A percentile compares a stretch with the other conserved stretches of the same genome.
Conservation (phyloP, 192 early-diverging fungal genomes). For the Podochytrium sp. region DNA sequence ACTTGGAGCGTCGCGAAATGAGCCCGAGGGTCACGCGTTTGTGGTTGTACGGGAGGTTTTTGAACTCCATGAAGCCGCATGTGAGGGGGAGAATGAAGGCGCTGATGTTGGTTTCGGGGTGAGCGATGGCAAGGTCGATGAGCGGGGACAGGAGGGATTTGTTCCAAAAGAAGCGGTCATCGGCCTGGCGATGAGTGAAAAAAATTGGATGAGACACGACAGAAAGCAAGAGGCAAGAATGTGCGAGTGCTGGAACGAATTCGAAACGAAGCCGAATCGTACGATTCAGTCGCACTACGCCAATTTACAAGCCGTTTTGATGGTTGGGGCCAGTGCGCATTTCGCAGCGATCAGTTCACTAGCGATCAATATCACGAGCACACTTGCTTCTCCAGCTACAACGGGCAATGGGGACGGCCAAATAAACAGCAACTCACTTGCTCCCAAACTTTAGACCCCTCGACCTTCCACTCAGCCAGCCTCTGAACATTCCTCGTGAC, state of each 20-base stretch:
- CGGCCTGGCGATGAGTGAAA: slow-evolving; percentile 62
- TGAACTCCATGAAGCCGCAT: slow-evolving; percentile 81
- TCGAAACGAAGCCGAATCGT: too few species aligned
- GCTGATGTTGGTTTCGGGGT: slow-evolving; percentile 51
- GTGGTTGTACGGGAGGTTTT: slow-evolving; percentile 58
- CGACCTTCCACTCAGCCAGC: slow-evolving; percentile 54
- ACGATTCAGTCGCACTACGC: too few species aligned
- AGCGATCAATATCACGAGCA: too few species aligned
- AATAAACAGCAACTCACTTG: not conserved
- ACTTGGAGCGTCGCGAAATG: slow-evolving; percentile 51
- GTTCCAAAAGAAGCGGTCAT: slow-evolving; percentile 97
- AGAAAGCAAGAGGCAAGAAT: too few species aligned
- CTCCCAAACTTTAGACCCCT: slow-evolving; percentile 18
- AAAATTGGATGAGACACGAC: not conserved
- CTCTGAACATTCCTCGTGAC: slow-evolving; percentile 68
- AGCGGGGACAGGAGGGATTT: slow-evolving; percentile 67
- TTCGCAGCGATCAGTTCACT: too few species aligned
- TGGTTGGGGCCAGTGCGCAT: too few species aligned
- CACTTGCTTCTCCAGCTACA: too few species aligned
- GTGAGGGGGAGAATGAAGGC: slow-evolving; percentile 89
- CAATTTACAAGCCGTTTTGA: too few species aligned
- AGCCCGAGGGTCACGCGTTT: slow-evolving; percentile 48
- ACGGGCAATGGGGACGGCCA: too few species aligned
- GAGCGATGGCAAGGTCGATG: slow-evolving; percentile 56
- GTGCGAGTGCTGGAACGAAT: too few species aligned